Percentiles rank a stretch among this genome's conserved stretches.
These are phyloP conservation scores for Aspergillus ellipticus DNA, from an alignment of 495 filamentous ascomycete genomes.

Conservation along the genomic window DNA sequence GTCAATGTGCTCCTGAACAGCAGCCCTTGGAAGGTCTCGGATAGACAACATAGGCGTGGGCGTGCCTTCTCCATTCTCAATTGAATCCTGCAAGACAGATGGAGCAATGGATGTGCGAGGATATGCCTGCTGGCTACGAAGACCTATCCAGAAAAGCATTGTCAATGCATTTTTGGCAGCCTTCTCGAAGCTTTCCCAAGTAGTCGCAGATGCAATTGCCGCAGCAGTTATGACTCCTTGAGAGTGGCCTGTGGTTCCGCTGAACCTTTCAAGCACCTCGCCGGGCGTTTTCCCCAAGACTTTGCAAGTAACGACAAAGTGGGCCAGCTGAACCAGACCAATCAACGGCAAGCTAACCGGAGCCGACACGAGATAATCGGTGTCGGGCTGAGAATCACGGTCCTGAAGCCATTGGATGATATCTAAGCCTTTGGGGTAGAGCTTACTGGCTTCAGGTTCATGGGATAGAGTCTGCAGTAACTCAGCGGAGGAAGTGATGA, in stretches of 20 bases:
- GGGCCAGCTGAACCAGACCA: conserved; percentile 88
- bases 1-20: conserved; percentile 92
- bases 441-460: conserved; percentile 83
- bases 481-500: conserved; percentile 73
- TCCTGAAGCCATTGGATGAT: conserved; percentile 88
- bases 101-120: conserved; percentile 93
- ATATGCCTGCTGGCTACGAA: conserved; percentile 97
- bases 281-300: conserved; percentile 83
- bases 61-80: conserved; percentile 86
- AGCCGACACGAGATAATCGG: conserved; percentile 92
- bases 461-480: conserved; percentile 79
- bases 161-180: conserved; percentile 74
- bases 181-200: conserved; percentile 85
- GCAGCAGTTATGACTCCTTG: conserved; percentile 93
- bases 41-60: conserved; percentile 98
- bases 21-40: conserved; percentile 76
- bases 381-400: conserved; percentile 83
- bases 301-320: conserved; percentile 90
- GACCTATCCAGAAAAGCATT: conserved; percentile 98
- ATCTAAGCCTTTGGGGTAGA: conserved; percentile 94
- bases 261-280: conserved; percentile 72
- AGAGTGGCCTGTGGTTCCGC: conserved; percentile 92
- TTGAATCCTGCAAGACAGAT: conserved; percentile 84
- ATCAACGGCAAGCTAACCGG: conserved; percentile 97
- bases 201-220: conserved; percentile 80